Evolutionary conservation across 2,329 filamentous ascomycete species (phyloP).

Genomic region (Neofusicoccum kwambonambiense): DNA sequence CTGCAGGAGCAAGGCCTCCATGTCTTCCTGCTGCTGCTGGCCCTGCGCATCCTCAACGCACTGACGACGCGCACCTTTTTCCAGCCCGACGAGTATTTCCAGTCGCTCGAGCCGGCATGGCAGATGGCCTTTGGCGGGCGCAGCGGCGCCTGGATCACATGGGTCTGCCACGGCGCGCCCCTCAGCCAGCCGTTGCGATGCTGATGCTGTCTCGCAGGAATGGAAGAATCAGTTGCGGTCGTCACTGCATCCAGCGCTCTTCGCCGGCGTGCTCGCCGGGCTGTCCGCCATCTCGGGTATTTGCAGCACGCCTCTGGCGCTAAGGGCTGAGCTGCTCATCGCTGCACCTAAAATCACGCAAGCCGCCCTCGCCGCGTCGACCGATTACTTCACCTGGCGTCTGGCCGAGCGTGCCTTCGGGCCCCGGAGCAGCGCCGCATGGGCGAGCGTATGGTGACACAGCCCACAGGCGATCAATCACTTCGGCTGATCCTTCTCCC

Average conservation of each 20-base stretch:
- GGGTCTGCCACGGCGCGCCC: slow-evolving; percentile 58
- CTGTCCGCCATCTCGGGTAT: slow-evolving; percentile 57
- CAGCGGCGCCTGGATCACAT: slow-evolving; percentile 89
- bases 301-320: slow-evolving; percentile 54
- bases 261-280: slow-evolving; percentile 70
- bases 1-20: slow-evolving; percentile 1
- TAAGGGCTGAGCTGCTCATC: slow-evolving; percentile 66
- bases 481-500: slow-evolving; percentile 14
- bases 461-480: slow-evolving; percentile 6
- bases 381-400: slow-evolving; percentile 87
- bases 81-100: slow-evolving; percentile 97
- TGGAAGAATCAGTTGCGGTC: slow-evolving; percentile 86
- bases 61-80: slow-evolving; percentile 84
- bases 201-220: slow-evolving; percentile 60
- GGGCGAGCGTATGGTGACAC: slow-evolving; percentile 62
- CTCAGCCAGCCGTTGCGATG: not conserved
- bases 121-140: slow-evolving; percentile 73
- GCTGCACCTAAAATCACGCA: slow-evolving; percentile 74
- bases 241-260: slow-evolving; percentile 85
- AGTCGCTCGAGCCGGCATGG: slow-evolving; percentile 94
- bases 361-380: slow-evolving; percentile 71
- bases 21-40: slow-evolving; percentile 47
- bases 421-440: slow-evolving; percentile 59
- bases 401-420: slow-evolving; percentile 75
- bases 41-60: slow-evolving; percentile 77